Percentiles rank a stretch among this genome's conserved stretches.
Conservation (phyloP, 768 basidiomycete genomes). For the Termitomyces sp. region DNA sequence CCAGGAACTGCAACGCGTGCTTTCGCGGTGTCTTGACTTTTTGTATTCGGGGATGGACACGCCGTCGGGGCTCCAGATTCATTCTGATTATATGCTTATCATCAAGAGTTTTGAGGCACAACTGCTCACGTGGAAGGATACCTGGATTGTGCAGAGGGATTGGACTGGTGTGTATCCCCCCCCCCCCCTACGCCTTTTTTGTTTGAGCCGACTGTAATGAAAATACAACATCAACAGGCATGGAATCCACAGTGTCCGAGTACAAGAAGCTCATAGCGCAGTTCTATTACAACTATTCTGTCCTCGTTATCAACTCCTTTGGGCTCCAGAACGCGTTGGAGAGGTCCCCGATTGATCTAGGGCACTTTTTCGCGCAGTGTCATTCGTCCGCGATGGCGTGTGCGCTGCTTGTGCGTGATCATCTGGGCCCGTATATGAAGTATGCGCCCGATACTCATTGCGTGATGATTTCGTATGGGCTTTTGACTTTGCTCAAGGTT, state of each 20-base stretch:
- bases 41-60: slow-evolving; percentile 82
- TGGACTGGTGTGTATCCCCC: slow-evolving; percentile 28
- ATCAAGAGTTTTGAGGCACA: slow-evolving; percentile 86
- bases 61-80: slow-evolving; percentile 77
- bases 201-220: too few species aligned
- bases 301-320: slow-evolving; percentile 92
- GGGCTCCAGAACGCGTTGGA: slow-evolving; percentile 96
- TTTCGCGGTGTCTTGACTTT: slow-evolving; percentile 86
- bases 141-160: slow-evolving; percentile 43
- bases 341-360: slow-evolving; percentile 65
- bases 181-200: neutral
- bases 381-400: slow-evolving; percentile 71
- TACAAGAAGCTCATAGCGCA: slow-evolving; percentile 55
- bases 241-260: slow-evolving; percentile 25
- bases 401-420: slow-evolving; percentile 72
- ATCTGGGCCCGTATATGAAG: slow-evolving; percentile 74
- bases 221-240: slow-evolving; percentile 24
- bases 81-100: slow-evolving; percentile 82
- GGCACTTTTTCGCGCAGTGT: slow-evolving; percentile 81
- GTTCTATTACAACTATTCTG: slow-evolving; percentile 85
- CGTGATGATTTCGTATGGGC: slow-evolving; percentile 90
- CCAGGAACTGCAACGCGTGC: slow-evolving; percentile 84
- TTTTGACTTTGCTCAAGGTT: slow-evolving; percentile 90
- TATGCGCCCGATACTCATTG: slow-evolving; percentile 91
- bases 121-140: slow-evolving; percentile 55